Conservation (phyloP, 1,284 basidiomycete species). For the Microbotryomycetes sp. region DNA sequence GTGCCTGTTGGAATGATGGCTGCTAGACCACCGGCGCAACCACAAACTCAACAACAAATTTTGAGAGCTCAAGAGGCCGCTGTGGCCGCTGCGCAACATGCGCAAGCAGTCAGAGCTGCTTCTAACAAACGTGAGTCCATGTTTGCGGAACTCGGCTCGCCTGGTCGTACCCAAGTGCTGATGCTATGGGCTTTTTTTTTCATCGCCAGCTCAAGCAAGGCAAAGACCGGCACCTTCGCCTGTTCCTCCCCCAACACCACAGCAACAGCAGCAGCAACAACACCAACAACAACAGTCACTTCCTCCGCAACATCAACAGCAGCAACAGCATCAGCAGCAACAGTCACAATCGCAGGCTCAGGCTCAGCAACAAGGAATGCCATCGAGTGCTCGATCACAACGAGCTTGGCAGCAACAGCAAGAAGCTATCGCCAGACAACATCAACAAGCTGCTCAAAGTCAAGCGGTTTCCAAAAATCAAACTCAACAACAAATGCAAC, state of each 20-base stretch:
- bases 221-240: too few relatives aligned
- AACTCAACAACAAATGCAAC: not conserved
- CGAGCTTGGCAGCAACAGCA: not conserved
- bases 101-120: not conserved
- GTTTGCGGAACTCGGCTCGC: too few relatives aligned
- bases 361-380: not conserved
- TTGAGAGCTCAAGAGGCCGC: not conserved
- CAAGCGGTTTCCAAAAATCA: not conserved
- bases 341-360: not conserved
- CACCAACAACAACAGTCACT: not conserved
- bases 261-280: not conserved
- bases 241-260: not conserved
- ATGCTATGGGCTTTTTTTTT: too few relatives aligned
- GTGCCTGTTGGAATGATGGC: not conserved
- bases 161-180: too few relatives aligned
- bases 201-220: too few relatives aligned
- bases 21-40: not conserved
- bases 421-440: not conserved
- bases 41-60: slow-evolving; percentile 5
- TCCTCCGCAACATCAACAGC: not conserved
- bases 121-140: not conserved
- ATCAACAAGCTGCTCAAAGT: not conserved
- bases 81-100: not conserved
- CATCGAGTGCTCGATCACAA: not conserved
- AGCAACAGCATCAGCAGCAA: slow-evolving; percentile 8